Evolutionary conservation across 352 stramenopile species (phyloP).

Genomic region (Phytophthora idaei): DNA sequence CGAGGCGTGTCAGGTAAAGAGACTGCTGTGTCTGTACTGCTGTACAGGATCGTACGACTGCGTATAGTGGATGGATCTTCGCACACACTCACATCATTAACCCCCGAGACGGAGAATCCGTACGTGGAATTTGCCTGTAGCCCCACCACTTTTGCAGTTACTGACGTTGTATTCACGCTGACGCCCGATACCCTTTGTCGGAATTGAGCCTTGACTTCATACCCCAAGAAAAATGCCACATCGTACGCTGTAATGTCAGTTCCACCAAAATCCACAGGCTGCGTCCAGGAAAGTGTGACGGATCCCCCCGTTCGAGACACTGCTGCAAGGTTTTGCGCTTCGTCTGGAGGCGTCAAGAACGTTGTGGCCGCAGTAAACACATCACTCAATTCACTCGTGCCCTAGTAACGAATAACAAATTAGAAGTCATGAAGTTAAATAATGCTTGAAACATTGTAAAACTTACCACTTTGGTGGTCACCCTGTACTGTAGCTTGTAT

Average conservation of each 20-base stretch:
- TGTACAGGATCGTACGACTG: conserved; percentile 40
- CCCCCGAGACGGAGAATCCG: conserved; percentile 49
- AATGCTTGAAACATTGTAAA: not conserved
- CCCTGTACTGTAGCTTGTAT: conserved; percentile 56
- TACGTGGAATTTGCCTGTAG: conserved; percentile 59
- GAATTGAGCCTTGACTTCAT: conserved; percentile 38
- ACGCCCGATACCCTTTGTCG: conserved; percentile 37
- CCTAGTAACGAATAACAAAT: conserved; percentile 25
- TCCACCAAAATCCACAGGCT: conserved; percentile 62
- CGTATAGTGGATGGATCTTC: conserved; percentile 31
- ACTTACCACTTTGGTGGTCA: conserved; percentile 45
- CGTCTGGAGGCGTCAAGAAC: conserved; percentile 50
- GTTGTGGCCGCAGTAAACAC: conserved; percentile 34
- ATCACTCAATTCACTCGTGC: conserved; percentile 56
- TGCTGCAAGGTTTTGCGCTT: conserved; percentile 37
- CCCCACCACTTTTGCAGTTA: conserved; percentile 45
- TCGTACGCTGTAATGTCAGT: conserved; percentile 54
- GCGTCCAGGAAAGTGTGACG: conserved; percentile 46
- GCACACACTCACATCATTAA: conserved; percentile 67
- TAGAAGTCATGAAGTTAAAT: not conserved
- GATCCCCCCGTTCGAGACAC: conserved; percentile 44
- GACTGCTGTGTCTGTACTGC: conserved; percentile 30
- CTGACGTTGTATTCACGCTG: conserved; percentile 18
- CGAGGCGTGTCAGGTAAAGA: conserved; percentile 44
- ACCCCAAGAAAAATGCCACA: conserved; percentile 48